Evolutionary conservation across 164 flowering plant genomes (phyloP), one percentile per base, ranked within the genome.

Genomic region (Piper longum): DNA sequence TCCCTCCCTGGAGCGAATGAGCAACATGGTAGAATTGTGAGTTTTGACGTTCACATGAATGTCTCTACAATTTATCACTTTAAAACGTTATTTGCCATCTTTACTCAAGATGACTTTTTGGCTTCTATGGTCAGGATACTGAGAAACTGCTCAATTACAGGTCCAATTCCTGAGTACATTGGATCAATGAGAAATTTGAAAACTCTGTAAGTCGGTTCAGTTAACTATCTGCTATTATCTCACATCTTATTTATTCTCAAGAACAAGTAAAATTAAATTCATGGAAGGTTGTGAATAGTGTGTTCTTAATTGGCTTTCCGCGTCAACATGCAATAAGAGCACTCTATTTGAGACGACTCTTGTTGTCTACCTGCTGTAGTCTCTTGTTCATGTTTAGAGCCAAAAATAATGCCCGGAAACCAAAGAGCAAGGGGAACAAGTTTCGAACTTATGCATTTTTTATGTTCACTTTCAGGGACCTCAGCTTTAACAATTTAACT

Each of bases 401-500:
- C 52, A 48, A 48, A 48, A 48, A 8, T 48, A 48, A 8, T 48
- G 52, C 14, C 52, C 1, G 48, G 48, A 44, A 48, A 26, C 36
- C 14, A 48, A 48, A 48, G 48, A 44, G 7, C 48, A 44, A 44
- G 48, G 48, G 8, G 11, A 44, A 5, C 11, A 48, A 5, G 14
- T 48, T 48, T 48, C 14, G 8, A 48, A 48, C 14, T 14, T 9
- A 48, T 48, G 3, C 7, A 48, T 6, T 48, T 3, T 2, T 48
- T 5, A 9, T 48, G 8, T 17, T 16, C 39, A n/a, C 56, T 44
- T 77, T 73, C 68, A 86, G 96, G 67, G 96, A 88, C 68, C 82
- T 88, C 43, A 86, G 89, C 75, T 88, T 74, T 63, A 88, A 88
- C 70, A 70, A 78, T 64, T 71, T 88, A 65, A 75, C 78, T 51